A percentile compares a stretch with the other conserved stretches of the same genome.
Conservation (phyloP, 768 basidiomycete genomes). For the Suillus decipiens region DNA sequence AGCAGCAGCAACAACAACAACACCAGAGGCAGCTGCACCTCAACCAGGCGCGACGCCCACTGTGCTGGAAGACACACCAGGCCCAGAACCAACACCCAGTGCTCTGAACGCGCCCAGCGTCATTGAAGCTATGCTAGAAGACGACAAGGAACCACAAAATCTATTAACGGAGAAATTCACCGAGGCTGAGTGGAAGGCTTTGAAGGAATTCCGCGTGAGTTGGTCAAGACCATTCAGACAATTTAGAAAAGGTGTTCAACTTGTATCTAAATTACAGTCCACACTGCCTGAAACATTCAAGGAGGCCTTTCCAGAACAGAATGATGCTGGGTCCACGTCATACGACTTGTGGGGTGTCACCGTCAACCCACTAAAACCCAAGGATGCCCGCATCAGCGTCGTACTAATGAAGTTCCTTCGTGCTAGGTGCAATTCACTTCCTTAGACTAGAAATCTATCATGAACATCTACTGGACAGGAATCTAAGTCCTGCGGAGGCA, state of each 20-base stretch:
- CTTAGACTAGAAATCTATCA: background rate
- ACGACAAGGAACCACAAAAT: slow-evolving; percentile 62
- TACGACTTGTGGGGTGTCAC: slow-evolving; percentile 72
- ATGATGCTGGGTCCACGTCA: slow-evolving; percentile 49
- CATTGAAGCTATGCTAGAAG: background rate
- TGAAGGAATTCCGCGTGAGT: slow-evolving; percentile 68
- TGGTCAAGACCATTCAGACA: slow-evolving; percentile 1
- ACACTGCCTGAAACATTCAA: slow-evolving; percentile 55
- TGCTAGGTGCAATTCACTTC: slow-evolving; percentile 52
- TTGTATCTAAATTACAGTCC: slow-evolving; percentile 20
- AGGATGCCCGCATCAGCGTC: slow-evolving; percentile 69
- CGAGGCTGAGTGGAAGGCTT: slow-evolving; percentile 66
- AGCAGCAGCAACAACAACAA: slow-evolving; percentile 1
- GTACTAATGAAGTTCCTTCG: slow-evolving; percentile 81
- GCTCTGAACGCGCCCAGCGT: background rate
- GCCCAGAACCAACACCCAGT: background rate
- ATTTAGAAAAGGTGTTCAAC: background rate
- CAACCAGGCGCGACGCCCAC: slow-evolving; percentile 11
- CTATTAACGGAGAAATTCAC: slow-evolving; percentile 70
- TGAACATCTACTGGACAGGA: slow-evolving; percentile 34
- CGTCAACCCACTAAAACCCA: slow-evolving; percentile 57
- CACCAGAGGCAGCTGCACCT: slow-evolving; percentile 10
- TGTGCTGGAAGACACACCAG: background rate
- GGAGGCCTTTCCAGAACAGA: slow-evolving; percentile 61
- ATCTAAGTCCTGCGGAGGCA: slow-evolving; percentile 55